Conservation (phyloP, 495 filamentous ascomycete species). For the Rostrohypoxylon terebratum region DNA sequence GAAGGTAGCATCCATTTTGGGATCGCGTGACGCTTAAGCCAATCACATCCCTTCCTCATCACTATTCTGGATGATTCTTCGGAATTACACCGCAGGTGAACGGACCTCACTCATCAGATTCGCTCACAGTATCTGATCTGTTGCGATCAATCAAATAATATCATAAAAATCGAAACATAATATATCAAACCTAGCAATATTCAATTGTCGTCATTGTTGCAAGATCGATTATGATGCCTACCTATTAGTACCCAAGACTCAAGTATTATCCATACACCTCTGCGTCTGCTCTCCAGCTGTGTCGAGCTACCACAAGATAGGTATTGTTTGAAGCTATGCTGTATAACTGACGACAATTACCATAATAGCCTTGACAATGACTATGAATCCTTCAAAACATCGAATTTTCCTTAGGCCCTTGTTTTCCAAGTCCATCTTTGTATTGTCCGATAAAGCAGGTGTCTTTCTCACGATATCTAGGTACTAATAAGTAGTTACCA, state of each 20-base stretch:
- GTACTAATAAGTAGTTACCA: too few relatives aligned
- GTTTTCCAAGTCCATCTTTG: not conserved
- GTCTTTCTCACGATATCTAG: constrained; percentile 1
- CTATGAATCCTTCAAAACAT: not conserved
- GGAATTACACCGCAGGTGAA: not conserved
- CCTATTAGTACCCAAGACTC: too few relatives aligned
- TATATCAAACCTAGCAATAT: not conserved
- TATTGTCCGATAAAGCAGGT: not conserved
- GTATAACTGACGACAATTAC: not conserved
- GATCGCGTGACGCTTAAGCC: constrained; percentile 23
- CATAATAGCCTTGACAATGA: not conserved
- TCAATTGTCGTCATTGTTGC: too few relatives aligned
- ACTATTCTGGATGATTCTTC: constrained; percentile 36
- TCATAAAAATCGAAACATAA: not conserved
- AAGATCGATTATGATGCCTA: too few relatives aligned
- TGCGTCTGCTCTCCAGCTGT: not conserved
- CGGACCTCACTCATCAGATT: not conserved
- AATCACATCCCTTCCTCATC: constrained; percentile 25
- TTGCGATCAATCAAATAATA: not conserved
- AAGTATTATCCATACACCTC: not conserved
- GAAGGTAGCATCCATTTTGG: not conserved
- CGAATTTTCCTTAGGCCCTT: not conserved
- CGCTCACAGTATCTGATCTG: not conserved
- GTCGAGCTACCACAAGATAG: not conserved
- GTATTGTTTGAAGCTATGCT: not conserved